phyloP scores from a whole-genome alignment of 2,329 filamentous ascomycete genomes.

The Stenocarpella maydis region DNA sequence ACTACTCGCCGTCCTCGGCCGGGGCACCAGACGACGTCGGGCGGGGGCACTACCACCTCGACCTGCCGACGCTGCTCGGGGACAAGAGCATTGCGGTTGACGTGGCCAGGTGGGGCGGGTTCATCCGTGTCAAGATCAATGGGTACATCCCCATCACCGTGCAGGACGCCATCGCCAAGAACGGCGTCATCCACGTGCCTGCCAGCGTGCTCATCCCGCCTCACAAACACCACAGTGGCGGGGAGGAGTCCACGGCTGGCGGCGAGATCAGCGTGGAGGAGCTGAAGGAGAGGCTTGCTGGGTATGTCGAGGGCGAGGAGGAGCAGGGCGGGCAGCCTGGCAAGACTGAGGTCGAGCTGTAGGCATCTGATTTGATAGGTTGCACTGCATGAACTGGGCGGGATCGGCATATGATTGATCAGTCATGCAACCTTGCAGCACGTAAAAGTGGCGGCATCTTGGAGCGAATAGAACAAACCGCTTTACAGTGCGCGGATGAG shows the following conservation, averaged over 20 bases:
- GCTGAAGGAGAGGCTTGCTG: constrained; percentile 62
- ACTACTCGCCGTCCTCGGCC: constrained; percentile 60
- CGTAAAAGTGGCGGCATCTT: neutral
- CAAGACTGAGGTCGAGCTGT: constrained; percentile 25
- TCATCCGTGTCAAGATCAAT: constrained; percentile 78
- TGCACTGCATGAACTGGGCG: neutral
- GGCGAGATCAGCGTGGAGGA: constrained; percentile 67
- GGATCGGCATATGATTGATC: neutral
- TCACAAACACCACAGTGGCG: constrained; percentile 55
- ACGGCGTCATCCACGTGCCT: constrained; percentile 86
- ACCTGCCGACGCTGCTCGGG: constrained; percentile 76
- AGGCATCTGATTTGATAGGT: neutral
- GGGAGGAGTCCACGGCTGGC: constrained; percentile 46
- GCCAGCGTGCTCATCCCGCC: constrained; percentile 80
- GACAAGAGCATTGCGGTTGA: constrained; percentile 75
- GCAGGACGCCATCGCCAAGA: constrained; percentile 75
- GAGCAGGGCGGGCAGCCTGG: constrained; percentile 13
- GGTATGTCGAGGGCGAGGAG: constrained; percentile 49
- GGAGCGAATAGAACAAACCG: neutral
- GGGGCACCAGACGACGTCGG: constrained; percentile 49
- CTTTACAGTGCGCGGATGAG: neutral
- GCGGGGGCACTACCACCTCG: constrained; percentile 67
- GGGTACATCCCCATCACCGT: constrained; percentile 71
- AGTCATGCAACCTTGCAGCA: neutral
- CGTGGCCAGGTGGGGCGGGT: constrained; percentile 71